Evolutionary conservation across 768 basidiomycete genomes (phyloP).

Genomic region (Floccularia luteovirens): DNA sequence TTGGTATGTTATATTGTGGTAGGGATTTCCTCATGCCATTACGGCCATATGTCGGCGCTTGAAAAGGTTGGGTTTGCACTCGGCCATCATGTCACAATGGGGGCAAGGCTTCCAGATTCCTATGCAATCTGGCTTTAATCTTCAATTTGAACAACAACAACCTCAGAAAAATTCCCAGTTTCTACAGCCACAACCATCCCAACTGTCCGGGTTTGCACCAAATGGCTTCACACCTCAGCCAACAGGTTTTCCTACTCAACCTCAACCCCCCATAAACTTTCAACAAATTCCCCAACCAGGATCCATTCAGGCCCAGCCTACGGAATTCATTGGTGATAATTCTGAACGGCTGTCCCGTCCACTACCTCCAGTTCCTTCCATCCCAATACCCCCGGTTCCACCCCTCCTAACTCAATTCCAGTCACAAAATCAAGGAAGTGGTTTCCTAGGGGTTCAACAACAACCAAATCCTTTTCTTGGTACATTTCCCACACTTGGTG

Average conservation of each 20-base stretch:
- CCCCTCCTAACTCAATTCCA: slow-evolving; percentile 58
- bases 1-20: too few species aligned
- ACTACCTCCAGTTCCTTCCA: too few species aligned
- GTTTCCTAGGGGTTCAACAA: slow-evolving; percentile 33
- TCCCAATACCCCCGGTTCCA: slow-evolving; percentile 60
- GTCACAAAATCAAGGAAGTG: slow-evolving; percentile 31
- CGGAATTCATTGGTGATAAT: slow-evolving; percentile 35
- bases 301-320: slow-evolving; percentile 44
- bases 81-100: slow-evolving; percentile 77
- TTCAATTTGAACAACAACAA: slow-evolving; percentile 35
- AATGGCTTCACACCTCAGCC: slow-evolving; percentile 51
- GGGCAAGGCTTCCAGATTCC: slow-evolving; percentile 67
- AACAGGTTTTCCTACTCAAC: slow-evolving; percentile 46
- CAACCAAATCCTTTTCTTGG: slow-evolving; percentile 44
- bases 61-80: too few species aligned
- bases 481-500: slow-evolving; percentile 43
- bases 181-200: slow-evolving; percentile 33
- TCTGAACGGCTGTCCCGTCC: slow-evolving; percentile 40
- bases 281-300: slow-evolving; percentile 60
- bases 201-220: slow-evolving; percentile 21
- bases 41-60: too few species aligned
- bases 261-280: slow-evolving; percentile 31
- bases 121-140: slow-evolving; percentile 59
- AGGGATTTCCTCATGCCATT: too few species aligned
- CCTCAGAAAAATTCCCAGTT: slow-evolving; percentile 37